Base-by-base conservation (phyloP, 1,284 basidiomycete genomes). In the Tilletia caries region DNA sequence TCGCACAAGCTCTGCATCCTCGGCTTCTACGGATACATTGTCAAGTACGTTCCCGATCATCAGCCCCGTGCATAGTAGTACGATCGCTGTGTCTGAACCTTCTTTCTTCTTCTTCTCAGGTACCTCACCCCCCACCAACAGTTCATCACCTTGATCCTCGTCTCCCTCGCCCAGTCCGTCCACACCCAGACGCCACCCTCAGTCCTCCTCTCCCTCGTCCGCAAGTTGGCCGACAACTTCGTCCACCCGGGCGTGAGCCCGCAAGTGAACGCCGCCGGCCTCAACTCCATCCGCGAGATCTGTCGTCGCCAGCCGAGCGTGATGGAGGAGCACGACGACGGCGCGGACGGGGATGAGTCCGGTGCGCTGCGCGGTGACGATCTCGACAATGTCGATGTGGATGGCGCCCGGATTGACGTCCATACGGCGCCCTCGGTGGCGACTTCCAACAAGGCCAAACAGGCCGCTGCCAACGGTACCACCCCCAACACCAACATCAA, bases 111-210 rank as follows among this genome's bases (percentile, higher is more conserved):
- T 13, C 29, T 29, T n/a, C 20, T 29, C 70, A 92, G 91, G 83
- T 98, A 97, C 84, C 89, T 98, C 76, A 89, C 90, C 3, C 90
- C 96, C 82, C 91, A 93, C 81, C 96, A 98, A 85, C 89, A 96
- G 32, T 91, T 92, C 73, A 91, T 98, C 66, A 95, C 96, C 2
- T 88, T 92, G 64, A 96, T 99, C 83, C 90, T 99, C 70, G 95
- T 94, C 70, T 89, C 93, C 1, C 89, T 99, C 70, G 95, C 95
- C 20, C 93, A 98, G 83, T 95, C 93, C 18, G 92, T 95, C 1
- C 96, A 99, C 84, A 92, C 95, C 64, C 88, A 96, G 68, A 97
- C 95, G 0, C 95, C 95, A 1, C 95, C 96, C 0, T 95, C 98
- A 81, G 92, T 89, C 2, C 86, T 99, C 15, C 90, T 89, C 1